These are phyloP conservation scores for Clohesyomyces aquaticus DNA, from an alignment of 495 filamentous ascomycete genomes.

Conservation along the genomic window DNA sequence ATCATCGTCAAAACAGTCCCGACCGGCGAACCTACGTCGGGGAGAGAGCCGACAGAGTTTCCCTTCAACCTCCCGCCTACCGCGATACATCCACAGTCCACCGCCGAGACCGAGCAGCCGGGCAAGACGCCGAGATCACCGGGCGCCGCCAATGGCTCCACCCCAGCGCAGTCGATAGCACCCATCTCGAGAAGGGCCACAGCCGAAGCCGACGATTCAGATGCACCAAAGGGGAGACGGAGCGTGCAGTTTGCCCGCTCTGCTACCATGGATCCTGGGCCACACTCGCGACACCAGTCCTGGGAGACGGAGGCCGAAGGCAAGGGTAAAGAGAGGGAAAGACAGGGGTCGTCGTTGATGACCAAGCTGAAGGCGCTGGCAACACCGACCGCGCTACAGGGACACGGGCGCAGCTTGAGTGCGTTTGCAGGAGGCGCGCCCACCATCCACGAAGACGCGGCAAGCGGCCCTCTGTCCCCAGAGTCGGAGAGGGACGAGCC, in stretches of 20 bases:
- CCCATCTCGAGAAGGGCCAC: constrained; percentile 32
- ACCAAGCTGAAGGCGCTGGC: constrained; percentile 50
- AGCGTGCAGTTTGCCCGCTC: constrained; percentile 52
- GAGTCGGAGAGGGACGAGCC: constrained; percentile 37
- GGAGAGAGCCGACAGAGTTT: constrained; percentile 35
- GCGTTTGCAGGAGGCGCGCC: constrained; percentile 41
- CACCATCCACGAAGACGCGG: constrained; percentile 36
- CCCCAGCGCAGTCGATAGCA: constrained; percentile 14
- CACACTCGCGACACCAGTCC: constrained; percentile 39
- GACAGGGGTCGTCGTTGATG: constrained; percentile 44
- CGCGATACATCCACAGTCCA: neutral
- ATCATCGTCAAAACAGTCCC: constrained; percentile 17
- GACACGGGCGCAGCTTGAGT: constrained; percentile 45
- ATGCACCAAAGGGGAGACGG: constrained; percentile 45
- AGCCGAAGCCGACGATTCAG: constrained; percentile 40
- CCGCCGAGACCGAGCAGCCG: neutral
- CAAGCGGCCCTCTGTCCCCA: constrained; percentile 30
- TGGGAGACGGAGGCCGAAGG: constrained; percentile 42
- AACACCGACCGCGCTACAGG: constrained; percentile 41
- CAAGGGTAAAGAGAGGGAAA: constrained; percentile 38
- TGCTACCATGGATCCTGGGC: constrained; percentile 31
- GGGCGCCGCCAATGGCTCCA: constrained; percentile 16
- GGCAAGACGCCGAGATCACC: neutral
- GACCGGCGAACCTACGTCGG: constrained; percentile 13
- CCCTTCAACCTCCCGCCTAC: constrained; percentile 29